Evolutionary conservation across 73 alveolate species (phyloP).

Genomic region (Paramecium pentaurelia): DNA sequence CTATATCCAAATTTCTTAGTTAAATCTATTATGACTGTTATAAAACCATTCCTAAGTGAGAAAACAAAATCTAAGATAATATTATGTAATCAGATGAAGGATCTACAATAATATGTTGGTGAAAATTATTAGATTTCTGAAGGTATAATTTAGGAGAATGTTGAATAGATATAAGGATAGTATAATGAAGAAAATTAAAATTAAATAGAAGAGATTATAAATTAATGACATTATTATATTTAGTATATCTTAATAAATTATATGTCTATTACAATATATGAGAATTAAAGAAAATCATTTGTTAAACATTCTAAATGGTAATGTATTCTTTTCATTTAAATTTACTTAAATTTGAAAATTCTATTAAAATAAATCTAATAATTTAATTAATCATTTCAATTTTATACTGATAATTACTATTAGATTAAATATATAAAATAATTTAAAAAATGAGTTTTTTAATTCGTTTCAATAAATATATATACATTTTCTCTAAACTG

Average conservation of each 20-base stretch:
- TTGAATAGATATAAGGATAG: not conserved
- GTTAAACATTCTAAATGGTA: too few relatives aligned
- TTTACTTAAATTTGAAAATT: not conserved
- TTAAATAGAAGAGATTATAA: not conserved
- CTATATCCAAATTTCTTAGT: slow-evolving; percentile 37
- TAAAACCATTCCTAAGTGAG: slow-evolving; percentile 12
- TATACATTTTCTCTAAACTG: too few relatives aligned
- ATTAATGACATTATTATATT: not conserved
- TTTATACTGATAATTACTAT: not conserved
- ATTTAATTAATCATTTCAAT: too few relatives aligned
- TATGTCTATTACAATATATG: too few relatives aligned
- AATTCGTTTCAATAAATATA: too few relatives aligned
- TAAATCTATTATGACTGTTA: not conserved
- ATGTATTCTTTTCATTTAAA: too few relatives aligned
- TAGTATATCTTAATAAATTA: too few relatives aligned
- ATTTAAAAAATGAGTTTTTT: too few relatives aligned
- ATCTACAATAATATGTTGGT: not conserved
- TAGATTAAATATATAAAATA: too few relatives aligned
- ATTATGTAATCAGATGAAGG: not conserved
- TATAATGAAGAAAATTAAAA: not conserved
- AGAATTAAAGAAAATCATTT: too few relatives aligned
- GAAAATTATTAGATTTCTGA: slow-evolving; percentile 1
- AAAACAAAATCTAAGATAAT: slow-evolving; percentile 10
- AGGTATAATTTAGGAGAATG: not conserved
- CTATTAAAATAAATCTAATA: not conserved